These are phyloP conservation scores for Ensete ventricosum DNA, from an alignment of 176 grass and related monocot genomes.

Conservation along the genomic window DNA sequence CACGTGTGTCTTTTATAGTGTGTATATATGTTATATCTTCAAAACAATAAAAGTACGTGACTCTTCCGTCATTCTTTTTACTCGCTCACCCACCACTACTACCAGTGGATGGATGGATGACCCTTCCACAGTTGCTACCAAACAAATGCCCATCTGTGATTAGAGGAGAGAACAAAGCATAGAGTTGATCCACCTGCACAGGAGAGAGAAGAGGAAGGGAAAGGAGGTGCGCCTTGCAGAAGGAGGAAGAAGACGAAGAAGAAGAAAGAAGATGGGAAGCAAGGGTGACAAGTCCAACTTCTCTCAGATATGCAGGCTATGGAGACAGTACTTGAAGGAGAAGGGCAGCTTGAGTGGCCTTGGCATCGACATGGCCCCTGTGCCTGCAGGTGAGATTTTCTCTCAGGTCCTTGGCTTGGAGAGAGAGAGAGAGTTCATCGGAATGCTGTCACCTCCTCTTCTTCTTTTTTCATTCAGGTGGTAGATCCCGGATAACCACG, in stretches of 20 bases:
- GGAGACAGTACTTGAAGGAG: slow-evolving; percentile 10
- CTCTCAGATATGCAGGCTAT: not conserved
- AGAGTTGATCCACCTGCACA: no score
- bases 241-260: not conserved
- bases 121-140: no score
- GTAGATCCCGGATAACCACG: not conserved
- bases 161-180: no score
- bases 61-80: no score
- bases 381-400: slow-evolving; percentile 3
- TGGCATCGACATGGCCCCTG: not conserved
- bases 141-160: no score
- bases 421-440: not conserved
- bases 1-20: no score
- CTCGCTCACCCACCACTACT: no score
- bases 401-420: not conserved
- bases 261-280: not conserved
- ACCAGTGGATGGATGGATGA: no score
- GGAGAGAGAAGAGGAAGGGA: not conserved
- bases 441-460: not conserved
- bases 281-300: not conserved
- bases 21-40: no score
- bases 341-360: not conserved
- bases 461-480: not conserved
- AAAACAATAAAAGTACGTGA: no score
- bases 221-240: not conserved